These are phyloP conservation scores for Geotrichum citri-aurantii DNA, from an alignment of 1,139 yeast genomes.

Conservation along the genomic window DNA sequence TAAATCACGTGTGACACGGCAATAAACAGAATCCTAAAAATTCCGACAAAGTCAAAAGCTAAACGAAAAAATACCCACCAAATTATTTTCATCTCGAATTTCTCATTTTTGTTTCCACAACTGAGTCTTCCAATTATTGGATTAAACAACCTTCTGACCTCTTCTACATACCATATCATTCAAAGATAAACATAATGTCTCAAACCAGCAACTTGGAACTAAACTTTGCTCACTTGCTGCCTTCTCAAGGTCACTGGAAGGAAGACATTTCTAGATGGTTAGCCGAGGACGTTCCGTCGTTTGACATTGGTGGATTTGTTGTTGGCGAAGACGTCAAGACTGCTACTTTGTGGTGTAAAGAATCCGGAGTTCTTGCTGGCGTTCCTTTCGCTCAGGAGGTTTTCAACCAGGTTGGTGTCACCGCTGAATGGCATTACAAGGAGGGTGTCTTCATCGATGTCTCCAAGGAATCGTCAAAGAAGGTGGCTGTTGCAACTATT, in stretches of 20 bases:
- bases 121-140: neutral
- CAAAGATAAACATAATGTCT: neutral
- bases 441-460: constrained; percentile 64
- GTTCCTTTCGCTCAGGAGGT: constrained; percentile 88
- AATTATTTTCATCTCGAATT: neutral
- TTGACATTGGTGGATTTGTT: constrained; percentile 90
- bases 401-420: constrained; percentile 64
- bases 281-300: constrained; percentile 85
- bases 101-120: neutral
- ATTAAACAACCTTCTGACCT: neutral
- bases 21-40: neutral
- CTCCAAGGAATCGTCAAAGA: constrained; percentile 43
- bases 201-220: constrained; percentile 33
- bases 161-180: neutral
- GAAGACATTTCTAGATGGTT: constrained; percentile 68
- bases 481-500: constrained; percentile 72
- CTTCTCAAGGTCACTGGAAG: constrained; percentile 74
- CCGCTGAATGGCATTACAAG: constrained; percentile 61
- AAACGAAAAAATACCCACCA: neutral
- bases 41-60: neutral
- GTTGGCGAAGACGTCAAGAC: constrained; percentile 72
- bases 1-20: neutral
- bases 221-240: constrained; percentile 52
- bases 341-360: constrained; percentile 79
- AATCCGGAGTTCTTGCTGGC: constrained; percentile 76